Base-by-base conservation (phyloP, 1,284 basidiomycete genomes). In the Testicularia cyperi region DNA sequence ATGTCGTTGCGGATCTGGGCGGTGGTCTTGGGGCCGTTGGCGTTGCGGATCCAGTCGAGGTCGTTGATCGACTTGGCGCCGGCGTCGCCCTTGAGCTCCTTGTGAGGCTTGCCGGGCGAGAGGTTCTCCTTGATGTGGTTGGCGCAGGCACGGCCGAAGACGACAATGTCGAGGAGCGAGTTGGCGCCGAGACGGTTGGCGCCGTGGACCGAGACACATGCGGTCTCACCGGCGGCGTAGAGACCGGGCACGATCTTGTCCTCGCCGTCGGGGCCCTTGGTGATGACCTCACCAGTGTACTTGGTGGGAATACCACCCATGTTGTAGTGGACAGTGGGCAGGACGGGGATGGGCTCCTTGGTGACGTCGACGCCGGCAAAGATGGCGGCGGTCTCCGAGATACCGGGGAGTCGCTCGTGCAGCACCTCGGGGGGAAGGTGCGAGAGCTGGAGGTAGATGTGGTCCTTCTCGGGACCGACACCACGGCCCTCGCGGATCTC, bases 161-260 rank as follows among this genome's bases (percentile, higher is more conserved):
- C 95, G 78, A 98, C 95, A 74, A 98, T 96, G 79, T 98, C 95
- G 63, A 98, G 83, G 31, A 99, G 85, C 38, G 95, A 98, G 83
- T 99, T 98, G 78, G 95, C 95, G 70, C 95, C 95, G 49, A 99
- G 88, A 81, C 95, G 91, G 83, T 99, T 99, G 57, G 95, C 95
- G 70, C 95, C 95, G 78, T 99, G 95, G 16, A 99, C 95, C 16
- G 95, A 98, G 32, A 98, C 95, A 77, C 91, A 97, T 23, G 95
- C 95, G 54, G 94, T 92, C 81, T 98, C 95, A 74, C 95, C 95
- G 48, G 95, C 95, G 51, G 95, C 95, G 79, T 98, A 99, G 6
- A 99, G 83, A 69, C 95, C 95, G 43, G 92, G 92, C 25, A 99
- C 95, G 52, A 95, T 80, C 80, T 91, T 84, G 80, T 99, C 95